Conservation (phyloP, 345 rosid species). For the Eutrema yunnanense region DNA sequence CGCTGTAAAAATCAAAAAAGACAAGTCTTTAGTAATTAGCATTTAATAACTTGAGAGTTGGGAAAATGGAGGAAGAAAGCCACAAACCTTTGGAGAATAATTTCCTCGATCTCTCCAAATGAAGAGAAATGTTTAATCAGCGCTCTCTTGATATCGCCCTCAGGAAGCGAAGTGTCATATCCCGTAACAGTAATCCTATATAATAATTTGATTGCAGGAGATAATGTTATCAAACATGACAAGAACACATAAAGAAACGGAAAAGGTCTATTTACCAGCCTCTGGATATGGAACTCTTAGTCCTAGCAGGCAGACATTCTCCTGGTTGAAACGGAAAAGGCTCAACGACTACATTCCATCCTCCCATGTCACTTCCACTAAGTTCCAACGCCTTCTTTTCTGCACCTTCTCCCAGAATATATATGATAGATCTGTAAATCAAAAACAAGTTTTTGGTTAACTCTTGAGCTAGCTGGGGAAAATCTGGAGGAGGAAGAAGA, state of each 20-base stretch:
- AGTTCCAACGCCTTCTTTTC: background rate
- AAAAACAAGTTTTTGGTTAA: background rate
- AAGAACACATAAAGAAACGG: background rate
- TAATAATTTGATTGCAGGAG: background rate
- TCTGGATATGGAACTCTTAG: too few relatives aligned
- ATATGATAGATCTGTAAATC: background rate
- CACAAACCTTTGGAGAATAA: too few relatives aligned
- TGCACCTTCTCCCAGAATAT: too few relatives aligned
- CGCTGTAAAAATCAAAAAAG: too few relatives aligned
- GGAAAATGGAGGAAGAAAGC: too few relatives aligned
- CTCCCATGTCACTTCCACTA: background rate
- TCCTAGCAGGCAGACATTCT: too few relatives aligned
- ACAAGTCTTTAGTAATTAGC: too few relatives aligned
- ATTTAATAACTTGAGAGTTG: too few relatives aligned
- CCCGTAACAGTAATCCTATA: background rate
- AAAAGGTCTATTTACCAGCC: too few relatives aligned
- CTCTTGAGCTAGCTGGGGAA: background rate
- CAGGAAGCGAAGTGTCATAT: background rate
- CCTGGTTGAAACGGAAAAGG: background rate
- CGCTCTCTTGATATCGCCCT: background rate
- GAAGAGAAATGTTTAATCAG: background rate
- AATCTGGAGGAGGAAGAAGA: background rate
- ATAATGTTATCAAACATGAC: background rate
- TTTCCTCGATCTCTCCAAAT: background rate
- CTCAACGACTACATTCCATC: background rate